Evolutionary conservation across 495 filamentous ascomycete species (phyloP).

Genomic region (Aspergillus heteromorphus): DNA sequence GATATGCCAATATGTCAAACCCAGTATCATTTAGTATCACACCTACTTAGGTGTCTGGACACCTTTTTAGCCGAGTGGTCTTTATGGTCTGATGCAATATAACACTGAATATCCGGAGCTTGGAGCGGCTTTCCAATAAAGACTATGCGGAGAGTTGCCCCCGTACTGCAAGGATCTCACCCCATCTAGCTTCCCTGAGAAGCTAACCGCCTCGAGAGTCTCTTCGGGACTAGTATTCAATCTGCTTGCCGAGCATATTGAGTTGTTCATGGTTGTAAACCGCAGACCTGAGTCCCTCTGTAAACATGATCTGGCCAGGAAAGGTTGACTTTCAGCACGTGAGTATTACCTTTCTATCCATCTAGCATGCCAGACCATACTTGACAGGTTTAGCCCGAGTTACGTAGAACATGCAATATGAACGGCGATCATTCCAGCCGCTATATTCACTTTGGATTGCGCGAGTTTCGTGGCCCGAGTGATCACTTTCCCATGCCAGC

Average conservation of each 20-base stretch:
- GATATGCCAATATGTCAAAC: no score
- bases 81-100: slow-evolving; percentile 42
- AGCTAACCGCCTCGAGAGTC: slow-evolving; percentile 44
- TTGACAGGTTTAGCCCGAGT: slow-evolving; percentile 26
- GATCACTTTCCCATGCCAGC: slow-evolving; percentile 51
- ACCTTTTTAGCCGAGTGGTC: no score
- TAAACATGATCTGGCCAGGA: slow-evolving; percentile 52
- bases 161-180: slow-evolving; percentile 40
- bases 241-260: slow-evolving; percentile 40
- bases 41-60: no score
- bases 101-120: slow-evolving; percentile 38
- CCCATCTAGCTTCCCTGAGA: slow-evolving; percentile 39
- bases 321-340: slow-evolving; percentile 52
- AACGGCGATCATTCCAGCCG: slow-evolving; percentile 47
- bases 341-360: slow-evolving; percentile 6
- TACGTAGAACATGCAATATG: slow-evolving; percentile 40
- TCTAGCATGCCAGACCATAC: not conserved
- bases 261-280: slow-evolving; percentile 53
- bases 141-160: slow-evolving; percentile 42
- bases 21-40: no score
- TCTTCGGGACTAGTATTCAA: slow-evolving; percentile 48
- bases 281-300: slow-evolving; percentile 53
- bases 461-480: slow-evolving; percentile 46
- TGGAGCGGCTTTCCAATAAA: slow-evolving; percentile 40
- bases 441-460: slow-evolving; percentile 50